Base-by-base conservation (phyloP, 1,139 yeast genomes). In the Kodamaea sp. region DNA sequence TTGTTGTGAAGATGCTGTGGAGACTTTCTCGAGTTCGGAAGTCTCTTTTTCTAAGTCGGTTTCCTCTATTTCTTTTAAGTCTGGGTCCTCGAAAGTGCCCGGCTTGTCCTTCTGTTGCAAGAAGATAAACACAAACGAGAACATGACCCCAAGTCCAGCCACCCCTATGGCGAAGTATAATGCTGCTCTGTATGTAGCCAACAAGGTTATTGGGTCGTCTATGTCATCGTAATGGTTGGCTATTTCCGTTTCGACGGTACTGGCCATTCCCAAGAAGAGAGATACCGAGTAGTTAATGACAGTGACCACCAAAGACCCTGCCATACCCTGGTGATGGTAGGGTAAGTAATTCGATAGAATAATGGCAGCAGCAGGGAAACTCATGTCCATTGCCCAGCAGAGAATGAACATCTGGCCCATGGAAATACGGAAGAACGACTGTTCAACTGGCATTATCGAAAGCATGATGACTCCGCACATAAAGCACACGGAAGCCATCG, bases 321-420 rank as follows among this genome's bases (percentile, higher is more conserved):
- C 81, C 76, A 77, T 74, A 20, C 82, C 82, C 51, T 77, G 83
- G 39, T 74, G 73, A 35, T 66, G 63, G 36, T 55, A 50, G 0
- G 82, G 81, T 26, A 77, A 52, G 28, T 54, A 62, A 41, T 77
- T 78, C 8, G 79, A 73, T 26, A 76, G 50, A 5, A 76, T 66
- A 22, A 77, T 63, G 1, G 81, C 66, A 0, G 80, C 73, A 2
- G 81, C 75, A 2, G 82, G 82, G 47, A 76, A 77, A 22, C 80
- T 73, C 46, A 74, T 54, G 48, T 77, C 82, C 80, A 77, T 75
- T 1, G 79, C 82, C 70, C 79, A 75, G 15, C 76, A 64, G 12
- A 76, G 50, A 7, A 76, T 57, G 26, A 74, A 55, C 70, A 71
- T 66, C 33, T 65, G 73, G 4, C 77, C 78, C 41, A 77, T 55